A percentile compares a stretch with the other conserved stretches of the same genome.
These are phyloP conservation scores for Daedalea quercina DNA, from an alignment of 768 basidiomycete species.

Conservation along the genomic window DNA sequence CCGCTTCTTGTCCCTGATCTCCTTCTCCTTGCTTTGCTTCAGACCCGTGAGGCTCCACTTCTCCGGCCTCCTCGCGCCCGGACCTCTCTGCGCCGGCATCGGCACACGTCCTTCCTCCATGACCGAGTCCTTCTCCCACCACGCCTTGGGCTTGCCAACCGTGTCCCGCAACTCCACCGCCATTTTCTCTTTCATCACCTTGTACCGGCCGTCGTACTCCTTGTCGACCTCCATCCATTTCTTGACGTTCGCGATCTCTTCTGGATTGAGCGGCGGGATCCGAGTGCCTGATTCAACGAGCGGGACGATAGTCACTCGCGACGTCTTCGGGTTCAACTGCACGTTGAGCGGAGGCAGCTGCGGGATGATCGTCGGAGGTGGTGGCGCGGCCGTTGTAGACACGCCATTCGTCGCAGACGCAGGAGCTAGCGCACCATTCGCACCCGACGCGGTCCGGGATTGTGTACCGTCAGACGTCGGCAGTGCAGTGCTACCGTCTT, in stretches of 20 bases:
- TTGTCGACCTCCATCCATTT: conserved; percentile 61
- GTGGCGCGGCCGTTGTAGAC: conserved; percentile 11
- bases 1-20: conserved; percentile 39
- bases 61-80: conserved; percentile 32
- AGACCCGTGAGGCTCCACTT: conserved; percentile 28
- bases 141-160: conserved; percentile 38
- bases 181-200: conserved; percentile 47
- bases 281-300: conserved; percentile 41
- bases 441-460: background rate
- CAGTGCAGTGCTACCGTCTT: conserved; percentile 3
- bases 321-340: conserved; percentile 48
- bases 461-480: background rate
- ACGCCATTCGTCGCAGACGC: conserved; percentile 3
- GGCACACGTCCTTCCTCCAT: conserved; percentile 28
- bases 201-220: conserved; percentile 44
- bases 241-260: conserved; percentile 48
- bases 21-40: conserved; percentile 31
- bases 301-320: conserved; percentile 57
- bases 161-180: conserved; percentile 40
- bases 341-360: conserved; percentile 38
- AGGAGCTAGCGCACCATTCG: conserved; percentile 3
- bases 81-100: conserved; percentile 23
- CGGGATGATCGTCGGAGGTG: conserved; percentile 19
- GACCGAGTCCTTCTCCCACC: conserved; percentile 57
- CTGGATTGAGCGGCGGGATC: conserved; percentile 46